These are phyloP conservation scores for Gleditsia sinensis DNA, from an alignment of 306 rosid genomes.

Conservation along the genomic window DNA sequence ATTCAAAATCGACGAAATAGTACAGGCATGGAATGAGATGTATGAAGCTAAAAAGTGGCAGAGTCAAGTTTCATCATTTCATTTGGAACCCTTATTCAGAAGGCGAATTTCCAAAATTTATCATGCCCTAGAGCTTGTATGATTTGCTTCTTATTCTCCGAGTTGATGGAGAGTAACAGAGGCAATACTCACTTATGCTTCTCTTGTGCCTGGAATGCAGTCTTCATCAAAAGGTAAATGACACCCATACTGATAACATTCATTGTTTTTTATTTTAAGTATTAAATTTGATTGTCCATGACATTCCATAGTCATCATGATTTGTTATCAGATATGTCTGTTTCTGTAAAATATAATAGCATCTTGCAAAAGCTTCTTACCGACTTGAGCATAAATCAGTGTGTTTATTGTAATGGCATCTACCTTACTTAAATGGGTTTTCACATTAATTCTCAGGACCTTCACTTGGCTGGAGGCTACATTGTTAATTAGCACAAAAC, in stretches of 20 bases:
- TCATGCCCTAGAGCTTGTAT: conserved; percentile 70
- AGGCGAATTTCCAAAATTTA: conserved; percentile 68
- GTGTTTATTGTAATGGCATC: neutral
- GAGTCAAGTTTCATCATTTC: conserved; percentile 74
- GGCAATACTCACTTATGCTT: conserved; percentile 29
- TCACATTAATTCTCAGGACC: too few relatives aligned
- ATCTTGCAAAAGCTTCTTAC: conserved; percentile 26
- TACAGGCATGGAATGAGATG: conserved; percentile 91
- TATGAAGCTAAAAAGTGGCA: conserved; percentile 78
- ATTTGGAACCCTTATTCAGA: conserved; percentile 80
- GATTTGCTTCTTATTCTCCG: conserved; percentile 35
- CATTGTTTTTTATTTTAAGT: conserved; percentile 7
- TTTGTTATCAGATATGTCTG: conserved; percentile 24
- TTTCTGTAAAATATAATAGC: conserved; percentile 7
- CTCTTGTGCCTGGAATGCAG: conserved; percentile 37
- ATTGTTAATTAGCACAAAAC: too few relatives aligned
- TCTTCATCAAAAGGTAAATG: conserved; percentile 52
- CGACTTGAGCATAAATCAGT: neutral
- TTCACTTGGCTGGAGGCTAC: too few relatives aligned
- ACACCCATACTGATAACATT: neutral
- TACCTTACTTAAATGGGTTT: conserved; percentile 7
- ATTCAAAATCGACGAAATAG: conserved; percentile 83
- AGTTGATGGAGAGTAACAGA: conserved; percentile 20
- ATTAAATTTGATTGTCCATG: neutral
- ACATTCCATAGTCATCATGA: conserved; percentile 9